Base-by-base conservation (phyloP, 2,329 filamentous ascomycete species). In the Taxawa tesnikishii region DNA sequence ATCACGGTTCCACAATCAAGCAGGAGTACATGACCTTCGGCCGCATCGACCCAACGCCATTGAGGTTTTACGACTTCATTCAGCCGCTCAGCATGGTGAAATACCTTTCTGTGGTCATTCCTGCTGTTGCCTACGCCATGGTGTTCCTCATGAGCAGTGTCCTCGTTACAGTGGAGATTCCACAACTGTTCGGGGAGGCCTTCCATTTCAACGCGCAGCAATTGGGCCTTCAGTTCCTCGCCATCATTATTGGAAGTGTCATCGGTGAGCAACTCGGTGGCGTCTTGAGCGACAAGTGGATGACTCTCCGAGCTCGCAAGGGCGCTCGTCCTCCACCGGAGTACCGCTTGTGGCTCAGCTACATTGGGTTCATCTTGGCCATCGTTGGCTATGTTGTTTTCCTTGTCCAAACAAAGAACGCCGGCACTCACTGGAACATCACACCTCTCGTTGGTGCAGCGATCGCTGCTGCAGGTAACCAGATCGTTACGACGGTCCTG, bases 401-500 rank as follows among this genome's bases (percentile, higher is more conserved):
- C 47, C 49, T 67, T 2, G 59, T 73, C 1, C 62, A 66, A 40
- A 54, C 62, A 1, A 49, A 66, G 18, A 48, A 60, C 10, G 45
- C 46, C 0, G 45, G 50, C 0, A 44, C 51, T 1, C 46, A 59
- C 3, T 75, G 67, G 63, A 68, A 73, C 35, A 58, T 73, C 4
- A 70, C 67, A 0, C 71, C 70, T 0, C 51, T 70, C 9, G 43
- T 75, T 11, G 70, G 71, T 4, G 60, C 59, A 5, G 70, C 60
- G 1, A 61, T 63, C 23, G 54, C 56, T 0, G 64, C 62, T 1
- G 65, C 60, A 4, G 72, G 73, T 0, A 74, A 73, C 37, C 72
- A 76, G 47, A 65, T 77, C 26, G 60, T 75, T 11, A 75, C 72
- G 1, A 75, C 73, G 0, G 65, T 75, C 2, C 45, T 73, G 26